Evolutionary conservation across 768 basidiomycete genomes (phyloP).

Genomic region (Tricholoma flavovirens): DNA sequence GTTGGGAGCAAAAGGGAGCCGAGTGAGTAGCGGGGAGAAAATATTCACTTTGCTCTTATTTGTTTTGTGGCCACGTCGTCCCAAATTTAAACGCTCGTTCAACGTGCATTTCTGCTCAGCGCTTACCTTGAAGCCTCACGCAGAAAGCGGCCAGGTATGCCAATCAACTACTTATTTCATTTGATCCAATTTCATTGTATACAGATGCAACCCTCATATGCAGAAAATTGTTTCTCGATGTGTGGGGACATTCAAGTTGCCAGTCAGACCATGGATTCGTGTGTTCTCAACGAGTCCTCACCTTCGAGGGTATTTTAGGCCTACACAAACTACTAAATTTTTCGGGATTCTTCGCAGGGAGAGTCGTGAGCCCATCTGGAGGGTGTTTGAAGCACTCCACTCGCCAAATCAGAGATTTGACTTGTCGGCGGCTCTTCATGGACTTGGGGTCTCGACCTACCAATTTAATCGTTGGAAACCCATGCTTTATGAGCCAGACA

Average conservation of each 20-base stretch:
- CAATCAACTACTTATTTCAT: background rate
- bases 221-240: constrained; percentile 13
- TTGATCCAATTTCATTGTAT: background rate
- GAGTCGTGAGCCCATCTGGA: constrained; percentile 37
- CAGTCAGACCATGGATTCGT: constrained; percentile 9
- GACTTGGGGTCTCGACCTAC: constrained; percentile 26
- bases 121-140: background rate
- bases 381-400: constrained; percentile 30
- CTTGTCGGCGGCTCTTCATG: constrained; percentile 25
- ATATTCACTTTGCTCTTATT: constrained; percentile 21
- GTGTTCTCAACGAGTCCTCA: constrained; percentile 12
- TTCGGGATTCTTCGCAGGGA: constrained; percentile 28
- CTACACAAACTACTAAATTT: constrained; percentile 24
- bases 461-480: constrained; percentile 37
- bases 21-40: constrained; percentile 16
- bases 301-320: constrained; percentile 11
- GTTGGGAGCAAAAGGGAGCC: constrained; percentile 19
- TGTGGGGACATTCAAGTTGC: constrained; percentile 1
- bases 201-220: constrained; percentile 20
- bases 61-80: constrained; percentile 29
- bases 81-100: background rate
- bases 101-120: background rate
- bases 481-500: constrained; percentile 27
- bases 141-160: background rate
- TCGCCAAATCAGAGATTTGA: constrained; percentile 17